Base-by-base conservation (phyloP, 768 basidiomycete genomes). In the Macrocybe gigantea region DNA sequence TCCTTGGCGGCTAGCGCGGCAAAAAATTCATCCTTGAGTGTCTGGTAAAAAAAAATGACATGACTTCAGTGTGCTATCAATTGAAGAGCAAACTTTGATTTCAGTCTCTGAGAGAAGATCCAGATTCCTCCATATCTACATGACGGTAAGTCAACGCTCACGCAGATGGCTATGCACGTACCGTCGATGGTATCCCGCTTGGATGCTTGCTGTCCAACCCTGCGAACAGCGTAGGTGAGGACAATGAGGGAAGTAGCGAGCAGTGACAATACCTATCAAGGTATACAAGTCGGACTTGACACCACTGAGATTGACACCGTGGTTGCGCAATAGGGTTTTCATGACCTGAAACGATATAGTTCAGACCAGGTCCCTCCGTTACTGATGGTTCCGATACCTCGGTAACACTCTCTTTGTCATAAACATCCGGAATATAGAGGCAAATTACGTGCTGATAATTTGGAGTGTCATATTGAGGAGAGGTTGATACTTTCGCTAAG, bases 281-380 rank as follows among this genome's bases (percentile, higher is more conserved):
- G 86, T 86, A 56, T 88, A 88, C 40, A 89, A 56, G 58, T 88
- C 69, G 5, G 83, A 79, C 57, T 89, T 89, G 10, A 87, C 86
- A 6, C 84, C 84, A 53, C 71, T 77, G 7, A 85, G 70, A 55
- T 72, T 80, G 42, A 80, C 58, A 0, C 86, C 85, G 60, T 87
- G 85, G 44, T 79, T 71, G 48, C 81, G 68, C 38, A 88, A 57
- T 7, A 89, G 67, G 5, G 83, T 68, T 58, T 73, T 80, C 83
- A 88, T 85, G 31, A 86, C 79, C 85, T 84, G 44, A 37, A 12
- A 33, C 47, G 45, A 12, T 31, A 35, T 12, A 46, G 47, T 2
- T 47, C 33, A 43, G 43, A 48, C 12, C 58, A 42, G 3, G 35
- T 40, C 11, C 35, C 31, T 36, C 13, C 13, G 35, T 33, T 4